Evolutionary conservation across 768 basidiomycete genomes (phyloP), one percentile per base, ranked within the genome.

Genomic region (Auricularia heimuer): DNA sequence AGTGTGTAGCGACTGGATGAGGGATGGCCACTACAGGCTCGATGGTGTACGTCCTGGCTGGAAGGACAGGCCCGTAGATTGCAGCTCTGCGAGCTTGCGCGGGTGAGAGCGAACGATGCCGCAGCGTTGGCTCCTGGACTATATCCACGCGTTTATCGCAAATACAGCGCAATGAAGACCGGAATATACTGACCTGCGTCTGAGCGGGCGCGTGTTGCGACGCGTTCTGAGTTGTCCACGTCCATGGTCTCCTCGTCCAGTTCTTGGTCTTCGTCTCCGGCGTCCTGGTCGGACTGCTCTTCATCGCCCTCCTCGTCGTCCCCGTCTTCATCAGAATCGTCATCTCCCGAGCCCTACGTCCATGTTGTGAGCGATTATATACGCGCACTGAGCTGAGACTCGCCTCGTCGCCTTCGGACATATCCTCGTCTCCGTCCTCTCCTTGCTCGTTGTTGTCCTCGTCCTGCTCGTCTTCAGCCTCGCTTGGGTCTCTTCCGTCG

Each of bases 1-100:
- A 82, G 75, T 97, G 91, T 0, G 91, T 93, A 3, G 93, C 86
- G 3, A 84, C 85, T 3, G 93, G 93, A 68, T 95, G 90, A 1
- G 95, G 92, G 64, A 98, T 84, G 21, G 93, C 93, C 67, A 90
- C 92, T 66, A 96, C 85, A 18, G 94, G 94, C 76, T 96, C 94
- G 4, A 97, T 87, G 6, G 88, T 87, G 73, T 87, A 92, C 0
- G 90, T 82, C 36, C 85, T 81, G n/a, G 74, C 71, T 10, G 36
- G 8, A 16, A 16, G 42, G 18, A 54, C 33, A 12, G 42, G 42
- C 12, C 45, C 70, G 64, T 72, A 67, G 12, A 88, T 68, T 8
- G 72, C 72, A 39, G 76, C 78, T 70, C 79, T 84, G 36, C 87
- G 85, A 34, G 79, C 68, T 56, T 78, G 78, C 12, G 85, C 83